A percentile compares a stretch with the other conserved stretches of the same genome.
Conservation (phyloP, 2,329 filamentous ascomycete species). For the Byssoonygena ceratinophila region DNA sequence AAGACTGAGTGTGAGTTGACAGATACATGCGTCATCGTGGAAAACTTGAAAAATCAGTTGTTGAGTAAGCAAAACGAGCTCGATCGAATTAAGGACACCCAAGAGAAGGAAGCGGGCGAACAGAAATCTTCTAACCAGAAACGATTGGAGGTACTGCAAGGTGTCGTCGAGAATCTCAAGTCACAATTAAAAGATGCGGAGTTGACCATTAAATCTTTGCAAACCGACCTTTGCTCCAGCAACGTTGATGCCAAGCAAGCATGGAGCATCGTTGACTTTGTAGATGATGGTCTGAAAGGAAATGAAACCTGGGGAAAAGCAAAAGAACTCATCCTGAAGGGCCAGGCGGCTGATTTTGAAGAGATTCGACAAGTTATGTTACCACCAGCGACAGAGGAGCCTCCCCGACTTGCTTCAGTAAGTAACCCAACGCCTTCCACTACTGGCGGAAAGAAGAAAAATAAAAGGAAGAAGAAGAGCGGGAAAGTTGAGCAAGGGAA, state of each 20-base stretch:
- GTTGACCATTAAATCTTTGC: slow-evolving; percentile 37
- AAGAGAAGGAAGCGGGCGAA: slow-evolving; percentile 22
- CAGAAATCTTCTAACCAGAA: slow-evolving; percentile 40
- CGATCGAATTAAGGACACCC: slow-evolving; percentile 23
- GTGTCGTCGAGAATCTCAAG: slow-evolving; percentile 46
- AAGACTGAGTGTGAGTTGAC: slow-evolving; percentile 26
- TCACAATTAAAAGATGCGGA: slow-evolving; percentile 47
- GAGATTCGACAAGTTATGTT: slow-evolving; percentile 27
- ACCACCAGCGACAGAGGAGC: slow-evolving; percentile 18
- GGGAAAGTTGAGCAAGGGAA: slow-evolving; percentile 41
- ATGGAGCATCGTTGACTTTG: slow-evolving; percentile 31
- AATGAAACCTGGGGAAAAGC: slow-evolving; percentile 29
- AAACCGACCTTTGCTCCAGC: slow-evolving; percentile 35
- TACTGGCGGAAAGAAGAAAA: slow-evolving; percentile 60
- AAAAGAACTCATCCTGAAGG: slow-evolving; percentile 27
- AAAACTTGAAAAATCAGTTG: slow-evolving; percentile 30
- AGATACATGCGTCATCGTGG: slow-evolving; percentile 23
- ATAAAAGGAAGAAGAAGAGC: slow-evolving; percentile 79
- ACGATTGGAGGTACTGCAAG: slow-evolving; percentile 44
- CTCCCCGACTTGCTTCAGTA: slow-evolving; percentile 18
- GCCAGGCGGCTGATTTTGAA: slow-evolving; percentile 28
- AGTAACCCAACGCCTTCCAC: slow-evolving; percentile 19
- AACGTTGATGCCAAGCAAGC: slow-evolving; percentile 26
- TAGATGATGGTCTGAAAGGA: slow-evolving; percentile 31
- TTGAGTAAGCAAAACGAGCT: slow-evolving; percentile 35